Percentiles rank a stretch among this genome's conserved stretches.
Evolutionary conservation across 768 basidiomycete genomes (phyloP).

Genomic region (Leucocoprinus leucothites): DNA sequence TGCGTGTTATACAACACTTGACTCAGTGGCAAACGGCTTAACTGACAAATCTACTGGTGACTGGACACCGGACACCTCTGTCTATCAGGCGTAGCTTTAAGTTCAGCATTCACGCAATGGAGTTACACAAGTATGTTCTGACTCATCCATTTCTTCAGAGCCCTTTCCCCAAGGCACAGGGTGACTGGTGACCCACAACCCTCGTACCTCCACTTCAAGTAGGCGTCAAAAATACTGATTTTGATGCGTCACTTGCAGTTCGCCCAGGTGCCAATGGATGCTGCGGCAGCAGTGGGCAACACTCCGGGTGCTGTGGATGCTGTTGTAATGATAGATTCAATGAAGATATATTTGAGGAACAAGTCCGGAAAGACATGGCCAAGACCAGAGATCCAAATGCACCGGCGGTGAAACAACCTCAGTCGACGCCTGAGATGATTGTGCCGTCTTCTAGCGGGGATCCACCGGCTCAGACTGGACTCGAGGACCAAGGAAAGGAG

Average conservation of each 20-base stretch:
- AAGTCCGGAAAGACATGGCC: conserved; percentile 34
- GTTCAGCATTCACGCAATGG: conserved; percentile 19
- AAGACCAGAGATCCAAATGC: conserved; percentile 31
- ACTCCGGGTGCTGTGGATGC: conserved; percentile 42
- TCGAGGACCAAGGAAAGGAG: background rate
- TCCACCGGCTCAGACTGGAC: background rate
- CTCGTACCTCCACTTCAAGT: background rate
- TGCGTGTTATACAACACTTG: conserved; percentile 13
- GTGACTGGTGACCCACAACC: background rate
- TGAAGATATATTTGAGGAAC: conserved; percentile 40
- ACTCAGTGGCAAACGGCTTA: background rate
- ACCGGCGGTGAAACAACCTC: conserved; percentile 19
- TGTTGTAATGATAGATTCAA: conserved; percentile 43
- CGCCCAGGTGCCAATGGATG: conserved; percentile 28
- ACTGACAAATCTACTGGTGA: background rate
- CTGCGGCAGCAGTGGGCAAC: conserved; percentile 21
- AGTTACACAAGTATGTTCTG: conserved; percentile 21
- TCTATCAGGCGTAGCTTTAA: background rate
- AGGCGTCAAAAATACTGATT: background rate
- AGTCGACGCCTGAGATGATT: conserved; percentile 23
- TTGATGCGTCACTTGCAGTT: background rate
- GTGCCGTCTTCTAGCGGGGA: conserved; percentile 1
- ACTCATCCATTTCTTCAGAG: background rate
- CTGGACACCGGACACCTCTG: background rate
- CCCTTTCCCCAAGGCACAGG: background rate